Percentiles rank a stretch among this genome's conserved stretches.
Evolutionary conservation across 257 asterid genomes (phyloP).

Genomic region (Leonotis leonurus): DNA sequence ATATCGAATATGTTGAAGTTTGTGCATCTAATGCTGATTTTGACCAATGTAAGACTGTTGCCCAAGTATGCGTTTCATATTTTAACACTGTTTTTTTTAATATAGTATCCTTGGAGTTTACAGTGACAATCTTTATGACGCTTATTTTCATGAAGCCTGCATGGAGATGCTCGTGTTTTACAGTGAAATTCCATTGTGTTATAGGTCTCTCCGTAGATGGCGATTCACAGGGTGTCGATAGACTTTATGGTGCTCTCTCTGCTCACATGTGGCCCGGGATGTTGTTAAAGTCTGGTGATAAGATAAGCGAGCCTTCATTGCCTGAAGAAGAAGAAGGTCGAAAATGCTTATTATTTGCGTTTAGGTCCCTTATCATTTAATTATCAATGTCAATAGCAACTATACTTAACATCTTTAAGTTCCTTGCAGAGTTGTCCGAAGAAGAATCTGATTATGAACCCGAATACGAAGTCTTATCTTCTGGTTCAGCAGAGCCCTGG

Average conservation of each 20-base stretch:
- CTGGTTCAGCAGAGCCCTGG: conserved; percentile 82
- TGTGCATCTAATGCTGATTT: conserved; percentile 81
- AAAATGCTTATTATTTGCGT: neutral
- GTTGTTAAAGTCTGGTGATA: conserved; percentile 88
- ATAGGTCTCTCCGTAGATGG: conserved; percentile 59
- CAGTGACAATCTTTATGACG: neutral
- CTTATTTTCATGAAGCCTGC: neutral
- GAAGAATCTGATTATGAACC: conserved; percentile 21
- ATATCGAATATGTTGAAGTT: conserved; percentile 84
- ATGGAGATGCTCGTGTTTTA: neutral
- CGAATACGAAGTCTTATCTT: conserved; percentile 60
- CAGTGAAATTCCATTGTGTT: neutral
- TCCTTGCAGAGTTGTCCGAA: conserved; percentile 37
- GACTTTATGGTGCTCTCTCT: conserved; percentile 82
- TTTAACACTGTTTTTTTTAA: neutral
- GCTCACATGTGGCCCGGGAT: conserved; percentile 99
- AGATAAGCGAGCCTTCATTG: conserved; percentile 62
- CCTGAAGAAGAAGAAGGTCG: conserved; percentile 83
- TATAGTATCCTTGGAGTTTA: neutral
- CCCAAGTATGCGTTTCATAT: neutral
- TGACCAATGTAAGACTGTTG: conserved; percentile 67
- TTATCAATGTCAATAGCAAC: neutral
- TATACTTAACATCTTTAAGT: neutral
- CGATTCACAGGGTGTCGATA: conserved; percentile 89
- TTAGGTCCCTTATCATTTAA: neutral